Percentiles rank a stretch among this genome's conserved stretches.
Evolutionary conservation across 768 basidiomycete species (phyloP).

Genomic region (Podaxis sp.): DNA sequence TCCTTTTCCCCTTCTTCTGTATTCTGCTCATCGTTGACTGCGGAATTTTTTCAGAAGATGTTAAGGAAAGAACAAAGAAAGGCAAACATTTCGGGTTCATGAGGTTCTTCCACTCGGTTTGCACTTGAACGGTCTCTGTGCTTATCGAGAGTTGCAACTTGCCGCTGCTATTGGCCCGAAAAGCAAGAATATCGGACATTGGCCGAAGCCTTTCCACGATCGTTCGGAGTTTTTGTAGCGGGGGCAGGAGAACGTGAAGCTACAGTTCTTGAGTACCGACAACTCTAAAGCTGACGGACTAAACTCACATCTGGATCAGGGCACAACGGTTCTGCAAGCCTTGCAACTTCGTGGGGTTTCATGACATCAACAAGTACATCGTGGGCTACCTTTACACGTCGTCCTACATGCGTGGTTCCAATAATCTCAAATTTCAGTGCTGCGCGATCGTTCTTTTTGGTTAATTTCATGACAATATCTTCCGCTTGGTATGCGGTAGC

Average conservation of each 20-base stretch:
- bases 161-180: slow-evolving; percentile 67
- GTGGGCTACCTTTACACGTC: slow-evolving; percentile 63
- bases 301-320: slow-evolving; percentile 76
- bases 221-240: slow-evolving; percentile 70
- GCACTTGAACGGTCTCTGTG: slow-evolving; percentile 71
- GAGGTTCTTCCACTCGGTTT: slow-evolving; percentile 77
- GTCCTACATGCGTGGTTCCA: slow-evolving; percentile 58
- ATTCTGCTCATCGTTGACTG: slow-evolving; percentile 24
- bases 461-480: slow-evolving; percentile 77
- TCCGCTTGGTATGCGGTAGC: slow-evolving; percentile 47
- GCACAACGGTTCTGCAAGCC: slow-evolving; percentile 75
- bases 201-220: slow-evolving; percentile 71
- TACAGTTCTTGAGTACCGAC: slow-evolving; percentile 22
- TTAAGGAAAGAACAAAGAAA: slow-evolving; percentile 2
- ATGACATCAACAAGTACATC: slow-evolving; percentile 82
- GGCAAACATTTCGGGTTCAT: slow-evolving; percentile 52
- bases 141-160: slow-evolving; percentile 47
- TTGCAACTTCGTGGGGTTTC: slow-evolving; percentile 67
- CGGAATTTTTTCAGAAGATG: neutral
- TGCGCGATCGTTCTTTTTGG: slow-evolving; percentile 81
- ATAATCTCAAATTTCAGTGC: slow-evolving; percentile 75
- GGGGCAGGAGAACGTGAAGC: slow-evolving; percentile 77
- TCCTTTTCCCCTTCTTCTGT: slow-evolving; percentile 31
- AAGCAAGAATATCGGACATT: slow-evolving; percentile 63
- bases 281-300: neutral